Evolutionary conservation across 148 eudicot genomes (phyloP), one percentile per base, ranked within the genome.

Genomic region (Hydrangea macrophylla): DNA sequence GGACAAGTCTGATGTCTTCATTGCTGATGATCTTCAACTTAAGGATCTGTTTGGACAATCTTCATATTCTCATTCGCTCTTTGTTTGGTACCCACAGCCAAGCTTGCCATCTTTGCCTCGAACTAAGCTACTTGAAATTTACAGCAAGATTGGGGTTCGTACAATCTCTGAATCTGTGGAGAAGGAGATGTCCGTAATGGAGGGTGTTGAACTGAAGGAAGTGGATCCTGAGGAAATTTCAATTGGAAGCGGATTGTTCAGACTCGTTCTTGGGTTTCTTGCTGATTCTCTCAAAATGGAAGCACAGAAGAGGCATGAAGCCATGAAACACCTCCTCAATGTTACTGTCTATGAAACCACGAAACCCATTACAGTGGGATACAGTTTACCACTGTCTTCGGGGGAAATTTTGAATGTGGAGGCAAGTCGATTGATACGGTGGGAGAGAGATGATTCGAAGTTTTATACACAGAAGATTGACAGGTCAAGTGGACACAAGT

Each of bases 11-110:
- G 92, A 87, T 27, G 85, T 81, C 6, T 78, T 87, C 45, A 74
- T 90, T 31, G 82, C 88, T 0, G 89, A 90, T 64, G 88, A 90
- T 60, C 92, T 87, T 26, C 51, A 76, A 2, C 65, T 87, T 61
- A 80, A 76, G 71, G 86, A 85, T 61, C 76, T 83, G 15, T 85
- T 87, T 32, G 72, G 65, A 24, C 55, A 69, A 23, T 67, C 79
- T 57, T 73, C 74, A n/a, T n/a, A n/a, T 65, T 42, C 72, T 7
- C 31, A 23, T 17, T 65, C 84, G 2, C 60, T 90, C 2, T 85
- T 89, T 54, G 86, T 80, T 18, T 89, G 92, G 96, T 83, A 55
- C 42, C 92, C 96, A 5, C 72, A 32, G 70, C 58, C 62, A 65
- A 81, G 66, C 50, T 9, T 35, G 36, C 40, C 72, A 8, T 70